Percentiles rank a stretch among this genome's conserved stretches.
phyloP scores from a whole-genome alignment of 352 stramenopile genomes.

The Pilasporangium apinafurcum region DNA sequence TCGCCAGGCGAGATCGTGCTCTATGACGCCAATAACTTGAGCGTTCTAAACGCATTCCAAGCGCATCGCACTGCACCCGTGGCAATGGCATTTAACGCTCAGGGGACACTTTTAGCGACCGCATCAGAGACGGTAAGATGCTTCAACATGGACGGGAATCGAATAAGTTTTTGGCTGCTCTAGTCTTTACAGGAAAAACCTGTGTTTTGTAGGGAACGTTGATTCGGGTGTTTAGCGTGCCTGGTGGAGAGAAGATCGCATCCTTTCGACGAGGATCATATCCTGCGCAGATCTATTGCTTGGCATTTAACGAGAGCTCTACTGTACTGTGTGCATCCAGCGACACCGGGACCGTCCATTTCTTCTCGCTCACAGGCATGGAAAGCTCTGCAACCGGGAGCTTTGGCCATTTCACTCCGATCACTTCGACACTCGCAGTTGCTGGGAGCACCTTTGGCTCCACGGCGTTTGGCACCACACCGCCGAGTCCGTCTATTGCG shows the following conservation, averaged over 20 bases:
- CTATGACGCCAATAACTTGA: slow-evolving; percentile 90
- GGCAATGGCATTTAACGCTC: slow-evolving; percentile 84
- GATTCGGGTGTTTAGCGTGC: slow-evolving; percentile 96
- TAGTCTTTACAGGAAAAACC: too few relatives aligned
- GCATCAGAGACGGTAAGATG: slow-evolving; percentile 82
- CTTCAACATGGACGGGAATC: neutral
- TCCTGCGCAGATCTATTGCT: slow-evolving; percentile 92
- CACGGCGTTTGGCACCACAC: slow-evolving; percentile 28
- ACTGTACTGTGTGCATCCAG: slow-evolving; percentile 93
- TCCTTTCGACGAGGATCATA: slow-evolving; percentile 96
- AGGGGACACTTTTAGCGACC: slow-evolving; percentile 84
- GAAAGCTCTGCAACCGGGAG: slow-evolving; percentile 72
- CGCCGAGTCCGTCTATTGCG: neutral
- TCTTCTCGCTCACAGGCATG: slow-evolving; percentile 87
- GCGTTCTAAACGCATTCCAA: slow-evolving; percentile 89
- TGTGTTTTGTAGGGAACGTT: slow-evolving; percentile 86
- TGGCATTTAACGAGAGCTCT: slow-evolving; percentile 93
- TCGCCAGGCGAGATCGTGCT: slow-evolving; percentile 86
- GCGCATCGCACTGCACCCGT: slow-evolving; percentile 83
- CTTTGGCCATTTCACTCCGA: slow-evolving; percentile 72
- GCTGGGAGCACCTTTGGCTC: slow-evolving; percentile 50
- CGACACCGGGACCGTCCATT: slow-evolving; percentile 96
- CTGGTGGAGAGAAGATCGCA: slow-evolving; percentile 83
- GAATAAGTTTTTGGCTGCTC: too few relatives aligned
- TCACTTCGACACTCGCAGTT: slow-evolving; percentile 69